Evolutionary conservation across 352 stramenopile genomes (phyloP), one percentile per base, ranked within the genome.

Genomic region (Lagenidium sp.): DNA sequence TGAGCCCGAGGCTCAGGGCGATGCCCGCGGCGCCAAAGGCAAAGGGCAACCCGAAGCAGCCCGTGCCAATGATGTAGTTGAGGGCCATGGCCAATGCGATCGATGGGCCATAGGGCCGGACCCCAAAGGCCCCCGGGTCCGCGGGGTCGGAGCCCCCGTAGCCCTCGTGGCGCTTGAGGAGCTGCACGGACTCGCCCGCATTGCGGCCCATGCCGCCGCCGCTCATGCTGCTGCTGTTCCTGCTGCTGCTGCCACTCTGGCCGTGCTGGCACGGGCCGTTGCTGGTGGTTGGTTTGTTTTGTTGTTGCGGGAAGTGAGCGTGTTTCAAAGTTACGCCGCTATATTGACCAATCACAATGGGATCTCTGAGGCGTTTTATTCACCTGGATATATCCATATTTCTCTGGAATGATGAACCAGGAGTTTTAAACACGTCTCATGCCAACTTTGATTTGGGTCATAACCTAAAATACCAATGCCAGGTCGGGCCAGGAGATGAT

Each of bases 11-110:
- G 16, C 65, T 72, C 40, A 92, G 70, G 13, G 60, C 65, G 31
- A 92, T 69, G 35, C 80, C 80, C 8, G 65, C 77, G 39, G 77
- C 48, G 57, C 70, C 74, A 59, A 92, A 92, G 13, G 80, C 80
- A 49, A 68, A 88, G 10, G 80, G 80, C 24, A 92, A 57, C 1
- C 80, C 80, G 57, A 92, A 92, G 65, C 76, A 89, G 50, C 80
- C 80, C 37, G 80, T 92, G 56, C 80, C 80, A 49, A 92, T 87
- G 36, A 92, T 70, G 52, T 85, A 92, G 56, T 92, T 92, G 56
- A 92, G 69, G 38, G 74, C 65, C 77, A 92, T 89, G 41, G 80
- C 80, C 34, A 89, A 52, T 42, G 80, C 72, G 47, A 92, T 69
- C 8, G 51, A 53, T 21, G 74, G 62, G 0, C 75, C 68, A 58